Evolutionary conservation across 192 early-diverging fungal genomes (phyloP).

Genomic region (Rhizophagus sp.): DNA sequence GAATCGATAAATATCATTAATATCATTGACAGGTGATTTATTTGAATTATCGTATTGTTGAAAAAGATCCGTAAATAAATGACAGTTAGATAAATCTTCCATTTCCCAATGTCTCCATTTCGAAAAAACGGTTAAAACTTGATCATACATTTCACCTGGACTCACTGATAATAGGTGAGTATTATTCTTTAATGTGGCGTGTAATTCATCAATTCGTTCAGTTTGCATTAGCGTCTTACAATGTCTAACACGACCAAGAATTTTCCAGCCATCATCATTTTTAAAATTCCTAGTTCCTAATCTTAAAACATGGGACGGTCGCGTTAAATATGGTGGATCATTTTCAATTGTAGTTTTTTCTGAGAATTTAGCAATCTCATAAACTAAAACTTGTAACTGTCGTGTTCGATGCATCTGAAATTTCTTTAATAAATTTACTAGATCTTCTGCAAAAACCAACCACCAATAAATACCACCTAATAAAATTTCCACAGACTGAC

Average conservation of each 20-base stretch:
- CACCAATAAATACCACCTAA: constrained; percentile 68
- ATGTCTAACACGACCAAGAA: constrained; percentile 65
- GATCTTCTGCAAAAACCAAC: constrained; percentile 61
- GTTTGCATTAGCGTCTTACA: constrained; percentile 51
- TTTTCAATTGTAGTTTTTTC: constrained; percentile 39
- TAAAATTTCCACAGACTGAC: constrained; percentile 71
- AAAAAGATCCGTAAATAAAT: constrained; percentile 52
- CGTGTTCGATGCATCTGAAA: constrained; percentile 50
- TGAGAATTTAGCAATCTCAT: constrained; percentile 55
- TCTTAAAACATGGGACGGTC: constrained; percentile 63
- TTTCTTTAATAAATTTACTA: constrained; percentile 48
- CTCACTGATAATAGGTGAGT: constrained; percentile 34
- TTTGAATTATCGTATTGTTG: constrained; percentile 30
- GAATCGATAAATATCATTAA: constrained; percentile 35
- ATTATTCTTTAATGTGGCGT: constrained; percentile 42
- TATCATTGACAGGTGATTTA: constrained; percentile 10
- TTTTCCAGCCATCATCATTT: constrained; percentile 75
- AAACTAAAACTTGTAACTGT: constrained; percentile 59
- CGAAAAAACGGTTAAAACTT: constrained; percentile 47
- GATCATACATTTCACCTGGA: constrained; percentile 47
- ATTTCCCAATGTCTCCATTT: constrained; percentile 70
- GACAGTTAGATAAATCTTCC: constrained; percentile 44
- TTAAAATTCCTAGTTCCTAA: constrained; percentile 63
- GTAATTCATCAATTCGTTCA: constrained; percentile 37
- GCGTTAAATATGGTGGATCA: constrained; percentile 68